Conservation (phyloP, 192 early-diverging fungal species). For the Lobosporangium transversale region DNA sequence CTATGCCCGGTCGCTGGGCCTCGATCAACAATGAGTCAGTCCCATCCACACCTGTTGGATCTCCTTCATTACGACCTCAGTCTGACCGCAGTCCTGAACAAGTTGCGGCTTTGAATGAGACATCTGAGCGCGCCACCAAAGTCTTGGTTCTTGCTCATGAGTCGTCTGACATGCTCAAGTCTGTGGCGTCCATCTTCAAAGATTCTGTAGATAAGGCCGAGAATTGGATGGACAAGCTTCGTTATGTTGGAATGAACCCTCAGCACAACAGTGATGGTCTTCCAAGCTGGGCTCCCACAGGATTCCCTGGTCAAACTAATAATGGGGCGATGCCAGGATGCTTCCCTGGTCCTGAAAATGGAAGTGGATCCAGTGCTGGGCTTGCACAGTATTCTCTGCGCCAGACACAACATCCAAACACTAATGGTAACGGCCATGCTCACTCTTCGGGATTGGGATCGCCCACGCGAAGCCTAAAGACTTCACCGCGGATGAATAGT, state of each 20-base stretch:
- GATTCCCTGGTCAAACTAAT: conserved; percentile 22
- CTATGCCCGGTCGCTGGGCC: conserved; percentile 83
- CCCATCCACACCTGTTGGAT: conserved; percentile 54
- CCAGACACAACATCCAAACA: conserved; percentile 22
- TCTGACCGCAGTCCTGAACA: conserved; percentile 38
- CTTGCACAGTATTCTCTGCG: conserved; percentile 49
- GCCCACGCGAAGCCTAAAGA: conserved; percentile 34
- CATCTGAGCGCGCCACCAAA: conserved; percentile 67
- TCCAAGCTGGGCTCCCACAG: conserved; percentile 49
- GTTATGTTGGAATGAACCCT: conserved; percentile 50
- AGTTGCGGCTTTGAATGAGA: conserved; percentile 29
- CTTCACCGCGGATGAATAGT: conserved; percentile 27
- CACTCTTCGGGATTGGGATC: conserved; percentile 16
- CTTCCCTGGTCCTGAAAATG: conserved; percentile 23
- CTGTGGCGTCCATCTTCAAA: conserved; percentile 73
- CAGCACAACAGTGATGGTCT: conserved; percentile 48
- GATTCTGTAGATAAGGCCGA: conserved; percentile 76
- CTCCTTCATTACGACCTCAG: conserved; percentile 47
- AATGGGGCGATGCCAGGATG: conserved; percentile 36
- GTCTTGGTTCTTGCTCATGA: conserved; percentile 79
- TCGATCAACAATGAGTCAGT: conserved; percentile 58
- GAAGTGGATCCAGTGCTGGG: conserved; percentile 6
- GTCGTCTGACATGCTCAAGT: conserved; percentile 72
- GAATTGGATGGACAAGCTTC: conserved; percentile 63
- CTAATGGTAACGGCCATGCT: conserved; percentile 11